Evolutionary conservation across 1,139 yeast species (phyloP), one percentile per base, ranked within the genome.

Genomic region (Hansenula lynferdii): DNA sequence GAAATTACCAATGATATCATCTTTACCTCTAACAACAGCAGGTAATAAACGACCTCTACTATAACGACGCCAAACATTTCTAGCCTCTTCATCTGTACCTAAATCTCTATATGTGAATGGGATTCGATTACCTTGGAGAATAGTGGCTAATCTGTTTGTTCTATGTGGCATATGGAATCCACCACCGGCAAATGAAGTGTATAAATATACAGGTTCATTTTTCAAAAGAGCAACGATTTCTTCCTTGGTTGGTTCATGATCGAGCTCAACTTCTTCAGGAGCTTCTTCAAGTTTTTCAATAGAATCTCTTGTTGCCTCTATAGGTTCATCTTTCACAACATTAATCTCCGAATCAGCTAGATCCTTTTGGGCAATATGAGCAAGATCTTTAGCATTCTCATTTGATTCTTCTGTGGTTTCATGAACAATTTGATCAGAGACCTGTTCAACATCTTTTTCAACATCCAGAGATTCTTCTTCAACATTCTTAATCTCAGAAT

Each of bases 11-110:
- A 90, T 82, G 45, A 81, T 76, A 50, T 87, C 96, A 50, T 81
- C 87, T 31, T 69, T 69, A n/a, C 95, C 96, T 54, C 96, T 74
- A 21, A 90, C 89, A 18, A 92, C 75, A n/a, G 94, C 97, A 3
- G 98, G 98, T 40, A 89, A 72, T 2, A 76, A 65, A 53, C 84
- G 79, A 6, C 95, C 96, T 34, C 70, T 70, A 15, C 87, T 72
- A 48, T 80, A 75, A 57, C 94, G 74, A 55, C 80, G 81, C 97
- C 97, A 90, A 25, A 86, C 73, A 50, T 80, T 76, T 57, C 85
- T 80, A 15, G 97, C 97, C 41, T 78, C 82, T 36, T 81, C 89
- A 56, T 89, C 95, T 0, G 96, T 85, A 3, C 96, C 96, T 40
- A 90, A 67, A 57, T 90, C 98, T 39, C 84, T 76, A 53, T 79